Conservation (phyloP, 441 rosid genomes). For the Populus trichocarpa region DNA sequence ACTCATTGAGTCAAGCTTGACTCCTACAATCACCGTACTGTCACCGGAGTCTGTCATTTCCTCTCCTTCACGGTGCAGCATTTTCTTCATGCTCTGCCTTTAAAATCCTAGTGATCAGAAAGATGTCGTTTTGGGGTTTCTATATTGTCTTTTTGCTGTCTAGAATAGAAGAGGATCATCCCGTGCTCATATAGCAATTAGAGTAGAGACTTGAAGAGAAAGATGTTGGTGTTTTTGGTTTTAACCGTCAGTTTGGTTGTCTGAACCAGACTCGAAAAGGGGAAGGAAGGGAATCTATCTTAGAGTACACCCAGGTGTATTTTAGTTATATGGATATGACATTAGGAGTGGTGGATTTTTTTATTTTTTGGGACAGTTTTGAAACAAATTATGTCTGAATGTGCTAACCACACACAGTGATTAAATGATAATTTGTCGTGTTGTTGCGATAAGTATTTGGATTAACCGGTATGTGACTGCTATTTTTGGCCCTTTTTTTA, state of each 20-base stretch:
- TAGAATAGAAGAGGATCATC: slow-evolving; percentile 29
- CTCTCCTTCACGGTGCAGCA: slow-evolving; percentile 33
- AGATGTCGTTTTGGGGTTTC: neutral
- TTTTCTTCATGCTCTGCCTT: slow-evolving; percentile 21
- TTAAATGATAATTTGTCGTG: neutral
- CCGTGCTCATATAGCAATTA: slow-evolving; percentile 4
- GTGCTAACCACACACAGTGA: too few relatives aligned
- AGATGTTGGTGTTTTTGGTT: slow-evolving; percentile 6
- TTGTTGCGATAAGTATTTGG: neutral
- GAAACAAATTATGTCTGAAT: too few relatives aligned
- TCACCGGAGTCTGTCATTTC: slow-evolving; percentile 27
- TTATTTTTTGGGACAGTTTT: too few relatives aligned
- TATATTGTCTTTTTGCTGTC: slow-evolving; percentile 13
- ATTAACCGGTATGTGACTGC: neutral
- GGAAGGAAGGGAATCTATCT: slow-evolving; percentile 6
- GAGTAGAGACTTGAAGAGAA: slow-evolving; percentile 6
- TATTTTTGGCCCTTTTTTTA: too few relatives aligned
- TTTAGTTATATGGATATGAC: neutral
- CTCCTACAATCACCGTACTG: slow-evolving; percentile 71
- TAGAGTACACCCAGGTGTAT: neutral
- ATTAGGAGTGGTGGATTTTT: neutral
- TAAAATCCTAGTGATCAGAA: neutral
- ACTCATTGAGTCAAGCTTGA: slow-evolving; percentile 68
- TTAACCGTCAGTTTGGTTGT: slow-evolving; percentile 41
- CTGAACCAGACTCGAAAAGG: slow-evolving; percentile 39